phyloP scores from a whole-genome alignment of 139 green algal species.

The Picochlorum sp. region DNA sequence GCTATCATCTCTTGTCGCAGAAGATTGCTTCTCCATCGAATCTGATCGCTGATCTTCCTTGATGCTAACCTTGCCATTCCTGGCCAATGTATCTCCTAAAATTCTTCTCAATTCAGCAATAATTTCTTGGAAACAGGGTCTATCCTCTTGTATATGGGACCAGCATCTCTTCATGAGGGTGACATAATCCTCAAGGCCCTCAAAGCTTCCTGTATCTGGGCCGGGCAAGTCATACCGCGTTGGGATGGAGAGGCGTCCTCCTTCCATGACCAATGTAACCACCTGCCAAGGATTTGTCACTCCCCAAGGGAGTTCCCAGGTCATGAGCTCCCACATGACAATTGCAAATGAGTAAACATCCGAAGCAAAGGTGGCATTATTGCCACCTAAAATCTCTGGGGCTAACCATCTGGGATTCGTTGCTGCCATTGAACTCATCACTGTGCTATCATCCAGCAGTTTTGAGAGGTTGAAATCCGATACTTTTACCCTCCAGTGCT shows the following conservation, averaged over 20 bases:
- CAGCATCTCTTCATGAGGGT: constrained; percentile 66
- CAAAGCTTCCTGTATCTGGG: constrained; percentile 15
- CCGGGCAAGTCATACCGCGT: constrained; percentile 36
- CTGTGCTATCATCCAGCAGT: constrained; percentile 39
- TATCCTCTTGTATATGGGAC: constrained; percentile 26
- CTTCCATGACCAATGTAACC: constrained; percentile 49
- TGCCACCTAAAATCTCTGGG: constrained; percentile 47
- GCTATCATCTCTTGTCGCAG: background rate
- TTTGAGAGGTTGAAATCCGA: constrained; percentile 54
- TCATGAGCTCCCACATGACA: constrained; percentile 65
- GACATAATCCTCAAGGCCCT: constrained; percentile 36
- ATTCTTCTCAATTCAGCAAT: constrained; percentile 35
- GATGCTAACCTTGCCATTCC: background rate
- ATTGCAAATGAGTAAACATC: constrained; percentile 56
- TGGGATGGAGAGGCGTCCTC: constrained; percentile 51
- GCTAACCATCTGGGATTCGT: constrained; percentile 54
- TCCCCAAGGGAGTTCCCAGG: constrained; percentile 74
- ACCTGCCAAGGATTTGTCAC: constrained; percentile 53
- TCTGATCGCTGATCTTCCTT: background rate
- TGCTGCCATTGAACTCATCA: constrained; percentile 43
- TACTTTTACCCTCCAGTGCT: constrained; percentile 47
- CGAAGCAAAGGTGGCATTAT: constrained; percentile 28
- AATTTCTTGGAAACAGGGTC: constrained; percentile 55
- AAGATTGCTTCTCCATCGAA: too few species aligned
- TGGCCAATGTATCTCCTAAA: constrained; percentile 5